A percentile compares a stretch with the other conserved stretches of the same genome.
These are phyloP conservation scores for Phytophthora fragariae DNA, from an alignment of 352 stramenopile species.

Conservation along the genomic window DNA sequence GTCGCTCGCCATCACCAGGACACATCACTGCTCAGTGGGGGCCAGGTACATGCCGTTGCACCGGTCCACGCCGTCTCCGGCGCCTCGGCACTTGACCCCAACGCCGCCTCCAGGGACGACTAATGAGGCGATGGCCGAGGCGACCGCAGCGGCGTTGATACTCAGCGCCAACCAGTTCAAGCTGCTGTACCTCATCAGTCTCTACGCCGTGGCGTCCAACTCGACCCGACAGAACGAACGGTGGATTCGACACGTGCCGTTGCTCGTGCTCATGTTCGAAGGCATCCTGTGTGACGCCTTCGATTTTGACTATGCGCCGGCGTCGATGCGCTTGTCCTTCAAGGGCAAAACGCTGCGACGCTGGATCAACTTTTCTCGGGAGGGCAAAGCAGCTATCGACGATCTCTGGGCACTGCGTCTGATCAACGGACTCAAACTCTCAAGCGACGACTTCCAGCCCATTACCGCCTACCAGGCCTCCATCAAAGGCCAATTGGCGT, in stretches of 20 bases:
- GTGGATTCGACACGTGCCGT: slow-evolving; percentile 95
- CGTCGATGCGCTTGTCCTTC: slow-evolving; percentile 94
- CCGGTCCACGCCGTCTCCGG: slow-evolving; percentile 17
- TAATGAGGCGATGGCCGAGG: slow-evolving; percentile 24
- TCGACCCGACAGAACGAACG: slow-evolving; percentile 92
- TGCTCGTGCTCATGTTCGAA: slow-evolving; percentile 98
- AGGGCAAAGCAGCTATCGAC: slow-evolving; percentile 96
- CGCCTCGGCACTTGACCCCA: slow-evolving; percentile 9
- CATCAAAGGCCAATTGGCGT: slow-evolving; percentile 85
- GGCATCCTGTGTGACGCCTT: slow-evolving; percentile 94
- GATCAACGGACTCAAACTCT: slow-evolving; percentile 95
- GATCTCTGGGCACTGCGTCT: slow-evolving; percentile 94
- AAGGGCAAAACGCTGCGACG: slow-evolving; percentile 80
- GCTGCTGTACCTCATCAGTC: slow-evolving; percentile 95
- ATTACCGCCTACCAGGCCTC: slow-evolving; percentile 97
- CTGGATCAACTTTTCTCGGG: slow-evolving; percentile 95
- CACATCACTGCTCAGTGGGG: slow-evolving; percentile 11
- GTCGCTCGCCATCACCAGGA: slow-evolving; percentile 15
- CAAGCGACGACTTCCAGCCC: slow-evolving; percentile 94
- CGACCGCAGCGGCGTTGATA: slow-evolving; percentile 37
- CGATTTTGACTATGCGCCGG: slow-evolving; percentile 98
- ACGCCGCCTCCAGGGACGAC: slow-evolving; percentile 22
- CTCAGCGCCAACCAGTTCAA: slow-evolving; percentile 97
- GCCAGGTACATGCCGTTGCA: slow-evolving; percentile 17
- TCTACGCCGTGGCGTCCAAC: slow-evolving; percentile 93